These are phyloP conservation scores for Fragilaria crotonensis DNA, from an alignment of 108 stramenopile genomes.

Conservation along the genomic window DNA sequence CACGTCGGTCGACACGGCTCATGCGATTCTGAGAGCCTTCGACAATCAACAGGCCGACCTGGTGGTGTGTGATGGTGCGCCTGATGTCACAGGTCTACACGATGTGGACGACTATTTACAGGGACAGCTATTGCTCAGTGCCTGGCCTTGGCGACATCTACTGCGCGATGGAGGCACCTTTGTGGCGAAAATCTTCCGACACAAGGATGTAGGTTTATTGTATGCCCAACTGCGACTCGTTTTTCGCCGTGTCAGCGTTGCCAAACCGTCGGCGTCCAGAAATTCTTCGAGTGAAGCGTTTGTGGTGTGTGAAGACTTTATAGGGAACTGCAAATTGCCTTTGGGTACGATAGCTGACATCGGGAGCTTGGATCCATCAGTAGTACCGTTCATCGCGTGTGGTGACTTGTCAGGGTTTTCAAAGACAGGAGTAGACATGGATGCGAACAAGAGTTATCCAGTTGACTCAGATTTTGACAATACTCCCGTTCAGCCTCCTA, in stretches of 20 bases:
- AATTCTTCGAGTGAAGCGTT: slow-evolving; percentile 88
- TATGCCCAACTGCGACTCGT: slow-evolving; percentile 86
- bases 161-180: slow-evolving; percentile 84
- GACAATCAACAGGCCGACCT: slow-evolving; percentile 80
- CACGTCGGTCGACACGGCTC: slow-evolving; percentile 77
- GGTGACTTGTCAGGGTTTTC: slow-evolving; percentile 39
- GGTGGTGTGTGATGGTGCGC: slow-evolving; percentile 98
- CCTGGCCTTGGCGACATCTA: slow-evolving; percentile 88
- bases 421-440: slow-evolving; percentile 46
- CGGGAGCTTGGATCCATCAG: slow-evolving; percentile 45
- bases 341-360: too few relatives aligned
- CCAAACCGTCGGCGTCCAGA: slow-evolving; percentile 84
- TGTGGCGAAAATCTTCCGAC: slow-evolving; percentile 98
- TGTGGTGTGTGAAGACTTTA: slow-evolving; percentile 84
- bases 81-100: slow-evolving; percentile 94
- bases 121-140: slow-evolving; percentile 87
- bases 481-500: slow-evolving; percentile 62
- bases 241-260: slow-evolving; percentile 76
- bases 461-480: slow-evolving; percentile 36
- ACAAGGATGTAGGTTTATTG: slow-evolving; percentile 83
- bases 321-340: slow-evolving; percentile 35
- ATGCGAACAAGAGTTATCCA: slow-evolving; percentile 79
- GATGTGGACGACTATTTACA: slow-evolving; percentile 94
- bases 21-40: slow-evolving; percentile 75
- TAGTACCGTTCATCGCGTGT: slow-evolving; percentile 75